phyloP scores from a whole-genome alignment of 148 eudicot species.

The Camellia japonica region DNA sequence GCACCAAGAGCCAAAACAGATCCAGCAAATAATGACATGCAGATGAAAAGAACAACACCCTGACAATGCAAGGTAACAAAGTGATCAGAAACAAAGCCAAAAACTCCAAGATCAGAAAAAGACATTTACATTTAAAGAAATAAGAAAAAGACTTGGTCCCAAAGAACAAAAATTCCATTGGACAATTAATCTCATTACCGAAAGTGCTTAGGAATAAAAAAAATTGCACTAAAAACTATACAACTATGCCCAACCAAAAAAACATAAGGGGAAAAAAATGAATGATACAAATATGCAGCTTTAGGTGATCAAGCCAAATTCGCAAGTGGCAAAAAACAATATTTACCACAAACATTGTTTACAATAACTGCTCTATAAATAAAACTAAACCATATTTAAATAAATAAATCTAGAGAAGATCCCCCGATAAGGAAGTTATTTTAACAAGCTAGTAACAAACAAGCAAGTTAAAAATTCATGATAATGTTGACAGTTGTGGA shows the following conservation, averaged over 20 bases:
- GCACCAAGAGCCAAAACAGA: conserved; percentile 91
- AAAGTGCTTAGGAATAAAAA: not conserved
- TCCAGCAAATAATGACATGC: conserved; percentile 64
- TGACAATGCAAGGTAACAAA: conserved; percentile 26
- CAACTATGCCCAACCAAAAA: not conserved
- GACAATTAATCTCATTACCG: not conserved
- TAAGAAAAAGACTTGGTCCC: not conserved
- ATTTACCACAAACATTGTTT: not conserved
- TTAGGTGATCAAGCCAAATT: conserved; percentile 2
- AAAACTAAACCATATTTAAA: not conserved
- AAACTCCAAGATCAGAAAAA: not conserved
- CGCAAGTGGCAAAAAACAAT: not conserved
- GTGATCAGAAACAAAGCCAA: conserved; percentile 20
- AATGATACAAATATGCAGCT: not conserved
- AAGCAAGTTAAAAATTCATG: no score
- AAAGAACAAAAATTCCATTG: not conserved
- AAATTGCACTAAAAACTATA: not conserved
- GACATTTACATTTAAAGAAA: not conserved
- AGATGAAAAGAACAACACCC: conserved; percentile 75
- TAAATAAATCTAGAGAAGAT: not conserved
- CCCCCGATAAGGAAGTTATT: no score
- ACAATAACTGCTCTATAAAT: not conserved
- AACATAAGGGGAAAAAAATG: no score
- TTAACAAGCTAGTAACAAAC: no score
- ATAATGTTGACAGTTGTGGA: no score